Evolutionary conservation across 2,329 filamentous ascomycete genomes (phyloP).

Genomic region (Aplosporella prunicola): DNA sequence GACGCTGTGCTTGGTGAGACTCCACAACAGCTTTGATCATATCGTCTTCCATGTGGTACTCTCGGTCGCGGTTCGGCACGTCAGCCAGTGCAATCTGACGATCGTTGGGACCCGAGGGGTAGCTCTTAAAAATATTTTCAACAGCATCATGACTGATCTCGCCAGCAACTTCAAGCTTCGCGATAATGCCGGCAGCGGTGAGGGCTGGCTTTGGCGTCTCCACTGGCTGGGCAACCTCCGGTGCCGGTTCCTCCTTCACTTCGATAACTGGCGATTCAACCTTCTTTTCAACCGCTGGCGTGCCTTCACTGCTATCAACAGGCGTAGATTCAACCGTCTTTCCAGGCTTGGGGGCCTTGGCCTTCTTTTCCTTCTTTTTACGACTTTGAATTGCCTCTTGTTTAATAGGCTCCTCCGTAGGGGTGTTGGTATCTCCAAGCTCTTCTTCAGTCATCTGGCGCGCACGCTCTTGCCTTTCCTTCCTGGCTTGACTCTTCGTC

Average conservation of each 20-base stretch:
- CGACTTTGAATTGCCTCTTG: conserved; percentile 65
- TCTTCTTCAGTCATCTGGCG: conserved; percentile 55
- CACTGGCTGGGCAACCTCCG: conserved; percentile 20
- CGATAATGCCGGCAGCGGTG: conserved; percentile 29
- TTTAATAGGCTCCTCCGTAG: conserved; percentile 26
- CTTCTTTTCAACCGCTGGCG: conserved; percentile 2
- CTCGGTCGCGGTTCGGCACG: conserved; percentile 24
- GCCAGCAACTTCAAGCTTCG: conserved; percentile 29
- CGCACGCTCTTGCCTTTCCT: conserved; percentile 55
- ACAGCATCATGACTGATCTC: conserved; percentile 19
- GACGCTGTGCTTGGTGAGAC: conserved; percentile 31
- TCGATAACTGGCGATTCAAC: conserved; percentile 1
- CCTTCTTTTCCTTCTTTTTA: conserved; percentile 78
- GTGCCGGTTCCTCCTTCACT: conserved; percentile 17
- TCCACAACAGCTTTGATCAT: conserved; percentile 43
- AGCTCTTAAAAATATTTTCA: conserved; percentile 8
- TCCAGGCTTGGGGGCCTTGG: background rate
- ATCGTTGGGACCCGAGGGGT: conserved; percentile 16
- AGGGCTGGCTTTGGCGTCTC: conserved; percentile 19
- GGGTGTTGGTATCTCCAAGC: conserved; percentile 16
- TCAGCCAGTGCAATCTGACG: conserved; percentile 20
- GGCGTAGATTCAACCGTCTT: conserved; percentile 6
- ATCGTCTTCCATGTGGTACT: conserved; percentile 32
- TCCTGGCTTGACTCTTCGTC: conserved; percentile 71
- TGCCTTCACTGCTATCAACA: background rate